Conservation (phyloP, 2,329 filamentous ascomycete species). For the Trichoderma arundinaceum region DNA sequence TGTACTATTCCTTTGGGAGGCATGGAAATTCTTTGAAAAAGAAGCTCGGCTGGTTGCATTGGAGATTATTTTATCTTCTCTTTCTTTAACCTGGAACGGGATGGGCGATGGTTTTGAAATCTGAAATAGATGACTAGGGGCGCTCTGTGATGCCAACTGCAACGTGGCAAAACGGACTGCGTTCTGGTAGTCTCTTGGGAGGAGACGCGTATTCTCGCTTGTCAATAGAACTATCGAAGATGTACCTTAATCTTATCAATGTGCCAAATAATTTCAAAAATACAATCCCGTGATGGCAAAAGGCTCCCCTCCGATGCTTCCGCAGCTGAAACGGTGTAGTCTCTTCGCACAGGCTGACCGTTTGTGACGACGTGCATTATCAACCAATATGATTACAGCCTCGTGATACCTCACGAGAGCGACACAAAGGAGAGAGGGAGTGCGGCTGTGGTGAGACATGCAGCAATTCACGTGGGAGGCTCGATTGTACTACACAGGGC, state of each 20-base stretch:
- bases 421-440: not conserved
- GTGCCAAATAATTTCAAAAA: not conserved
- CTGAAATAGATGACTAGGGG: not conserved
- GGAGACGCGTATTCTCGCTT: not conserved
- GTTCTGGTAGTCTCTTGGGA: not conserved
- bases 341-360: not conserved
- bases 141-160: not conserved
- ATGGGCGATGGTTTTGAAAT: not conserved
- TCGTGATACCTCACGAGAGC: not conserved
- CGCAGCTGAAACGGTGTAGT: not conserved
- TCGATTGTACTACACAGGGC: slow-evolving; percentile 8
- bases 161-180: not conserved
- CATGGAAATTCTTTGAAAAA: not conserved
- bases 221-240: slow-evolving; percentile 9
- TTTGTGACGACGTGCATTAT: not conserved
- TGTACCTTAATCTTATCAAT: not conserved
- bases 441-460: slow-evolving; percentile 24
- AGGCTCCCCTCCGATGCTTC: not conserved
- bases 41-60: not conserved
- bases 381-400: not conserved
- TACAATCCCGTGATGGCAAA: not conserved
- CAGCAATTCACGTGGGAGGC: slow-evolving; percentile 23
- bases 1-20: not conserved
- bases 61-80: not conserved
- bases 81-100: not conserved